These are phyloP conservation scores for Teratosphaeriaceae sp. DNA, from an alignment of 2,329 filamentous ascomycete species.

Conservation along the genomic window DNA sequence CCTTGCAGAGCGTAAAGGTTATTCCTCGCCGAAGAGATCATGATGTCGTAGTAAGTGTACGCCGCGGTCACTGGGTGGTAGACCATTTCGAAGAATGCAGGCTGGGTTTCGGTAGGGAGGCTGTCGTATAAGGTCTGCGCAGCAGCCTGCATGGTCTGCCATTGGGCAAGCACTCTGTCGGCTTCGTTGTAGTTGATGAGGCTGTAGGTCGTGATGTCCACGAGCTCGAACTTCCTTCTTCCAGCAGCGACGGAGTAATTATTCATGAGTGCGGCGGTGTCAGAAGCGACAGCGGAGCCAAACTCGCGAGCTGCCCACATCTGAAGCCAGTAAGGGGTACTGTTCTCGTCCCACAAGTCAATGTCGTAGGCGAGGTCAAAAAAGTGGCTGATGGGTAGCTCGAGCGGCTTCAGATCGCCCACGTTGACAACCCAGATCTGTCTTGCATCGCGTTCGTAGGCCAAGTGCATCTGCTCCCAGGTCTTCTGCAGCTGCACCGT, in stretches of 20 bases:
- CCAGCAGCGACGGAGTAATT: constrained; percentile 52
- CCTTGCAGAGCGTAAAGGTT: constrained; percentile 50
- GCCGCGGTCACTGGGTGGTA: constrained; percentile 55
- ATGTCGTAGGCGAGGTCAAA: constrained; percentile 63
- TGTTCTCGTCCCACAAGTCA: constrained; percentile 49
- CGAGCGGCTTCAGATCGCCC: constrained; percentile 56
- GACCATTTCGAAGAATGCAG: constrained; percentile 58
- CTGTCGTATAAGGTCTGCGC: constrained; percentile 52
- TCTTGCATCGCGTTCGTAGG: constrained; percentile 52
- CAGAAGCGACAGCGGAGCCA: constrained; percentile 39
- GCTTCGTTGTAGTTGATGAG: constrained; percentile 60
- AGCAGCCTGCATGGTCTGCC: constrained; percentile 46
- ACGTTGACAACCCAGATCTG: constrained; percentile 63
- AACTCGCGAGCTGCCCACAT: constrained; percentile 55
- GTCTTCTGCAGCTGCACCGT: constrained; percentile 60
- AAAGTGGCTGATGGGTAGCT: constrained; percentile 61
- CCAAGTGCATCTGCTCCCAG: constrained; percentile 58
- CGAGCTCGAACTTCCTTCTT: constrained; percentile 56
- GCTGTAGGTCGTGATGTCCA: constrained; percentile 53
- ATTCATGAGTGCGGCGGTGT: constrained; percentile 48
- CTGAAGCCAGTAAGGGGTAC: constrained; percentile 50
- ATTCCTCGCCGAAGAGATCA: constrained; percentile 47
- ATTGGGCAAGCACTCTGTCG: constrained; percentile 50
- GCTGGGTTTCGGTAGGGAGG: constrained; percentile 44
- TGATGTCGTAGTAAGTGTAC: constrained; percentile 49